These are phyloP conservation scores for Xylariales sp. DNA, from an alignment of 2,329 filamentous ascomycete species.

Conservation along the genomic window DNA sequence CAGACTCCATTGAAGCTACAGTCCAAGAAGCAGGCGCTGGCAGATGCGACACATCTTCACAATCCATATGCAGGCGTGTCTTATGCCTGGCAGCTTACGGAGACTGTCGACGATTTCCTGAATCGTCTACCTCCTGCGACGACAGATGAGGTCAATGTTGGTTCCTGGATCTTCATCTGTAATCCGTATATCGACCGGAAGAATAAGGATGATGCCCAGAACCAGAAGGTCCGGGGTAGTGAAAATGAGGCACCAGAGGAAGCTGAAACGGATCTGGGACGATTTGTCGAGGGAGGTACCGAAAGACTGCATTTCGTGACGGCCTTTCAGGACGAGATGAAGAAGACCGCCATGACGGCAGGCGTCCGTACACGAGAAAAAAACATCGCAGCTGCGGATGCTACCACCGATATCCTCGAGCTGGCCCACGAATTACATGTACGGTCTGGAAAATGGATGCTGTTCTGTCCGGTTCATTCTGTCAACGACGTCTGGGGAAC, in stretches of 20 bases:
- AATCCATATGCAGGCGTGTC: conserved; percentile 54
- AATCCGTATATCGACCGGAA: conserved; percentile 53
- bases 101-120: conserved; percentile 63
- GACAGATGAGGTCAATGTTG: conserved; percentile 39
- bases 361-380: conserved; percentile 40
- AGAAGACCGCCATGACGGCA: conserved; percentile 28
- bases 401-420: conserved; percentile 51
- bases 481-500: conserved; percentile 62
- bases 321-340: conserved; percentile 45
- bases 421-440: conserved; percentile 57
- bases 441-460: conserved; percentile 74
- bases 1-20: conserved; percentile 19
- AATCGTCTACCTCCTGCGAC: conserved; percentile 62
- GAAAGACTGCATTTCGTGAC: conserved; percentile 43
- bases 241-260: conserved; percentile 46
- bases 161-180: conserved; percentile 69
- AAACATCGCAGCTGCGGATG: conserved; percentile 43
- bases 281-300: conserved; percentile 49
- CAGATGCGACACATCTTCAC: conserved; percentile 33
- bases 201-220: conserved; percentile 27
- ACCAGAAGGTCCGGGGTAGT: conserved; percentile 36
- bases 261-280: conserved; percentile 37
- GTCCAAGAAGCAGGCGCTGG: conserved; percentile 13
- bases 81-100: conserved; percentile 58
- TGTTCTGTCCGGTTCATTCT: conserved; percentile 53